Evolutionary conservation across 345 rosid genomes (phyloP), one percentile per base, ranked within the genome.

Genomic region (Cardamine resedifolia): DNA sequence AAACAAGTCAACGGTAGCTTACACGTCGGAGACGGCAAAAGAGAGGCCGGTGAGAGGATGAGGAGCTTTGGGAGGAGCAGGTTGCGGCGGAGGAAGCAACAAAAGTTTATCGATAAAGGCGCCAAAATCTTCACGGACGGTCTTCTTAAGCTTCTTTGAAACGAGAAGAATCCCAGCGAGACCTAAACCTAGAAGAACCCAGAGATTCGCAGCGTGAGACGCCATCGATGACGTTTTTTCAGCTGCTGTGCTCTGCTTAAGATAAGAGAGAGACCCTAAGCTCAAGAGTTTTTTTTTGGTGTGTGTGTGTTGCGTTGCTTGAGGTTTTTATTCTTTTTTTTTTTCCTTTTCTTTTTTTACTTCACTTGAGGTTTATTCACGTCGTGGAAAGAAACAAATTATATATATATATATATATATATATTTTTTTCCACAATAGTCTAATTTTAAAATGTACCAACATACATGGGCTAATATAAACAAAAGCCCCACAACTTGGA

Each of bases 11-110:
- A 11, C 14, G 41, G 66, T 4, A 53, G 45, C 81, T 51, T 81
- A 95, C 98, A 90, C 21, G 79, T 95, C 99, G 70, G 98, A 91
- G 36, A 88, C 86, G 44, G 98, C 90, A 73, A 95, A 91, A 12
- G 85, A 64, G 81, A 95, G 94, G 34, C 79, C 87, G 30, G 96
- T 86, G 79, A 95, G 97, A 24, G 98, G 98, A 53, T 95, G 99
- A 26, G 92, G 97, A 34, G 99, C 99, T 71, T 91, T 95, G 58
- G 97, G 99, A 71, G 99, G 99, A 65, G 96, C 86, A 21, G 98
- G 99, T 67, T 78, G 99, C 18, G 99, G 99, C 21, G 99, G 99
- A 61, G 99, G 99, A 39, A 90, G 90, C 0, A 95, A 82, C 61
- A 86, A 80, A 48, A 95, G 86, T 85, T 79, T 90, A 70, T 81